Conservation (phyloP, 2,329 filamentous ascomycete species). For the Ophiostoma populinum region DNA sequence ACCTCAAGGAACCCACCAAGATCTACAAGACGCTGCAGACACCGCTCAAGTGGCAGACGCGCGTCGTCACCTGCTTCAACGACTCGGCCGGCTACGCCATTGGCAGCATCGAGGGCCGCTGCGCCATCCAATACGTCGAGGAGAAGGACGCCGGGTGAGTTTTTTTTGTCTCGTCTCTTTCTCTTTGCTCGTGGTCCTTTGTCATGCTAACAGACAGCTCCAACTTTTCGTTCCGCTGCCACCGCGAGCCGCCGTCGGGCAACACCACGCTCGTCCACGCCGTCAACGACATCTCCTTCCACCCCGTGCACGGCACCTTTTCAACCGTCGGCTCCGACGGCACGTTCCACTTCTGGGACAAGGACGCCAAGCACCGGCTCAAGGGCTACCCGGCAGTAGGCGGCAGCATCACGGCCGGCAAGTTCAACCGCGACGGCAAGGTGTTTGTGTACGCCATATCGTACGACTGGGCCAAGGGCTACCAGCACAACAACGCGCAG, state of each 20-base stretch:
- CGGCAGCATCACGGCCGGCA: slow-evolving; percentile 75
- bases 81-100: slow-evolving; percentile 87
- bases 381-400: slow-evolving; percentile 77
- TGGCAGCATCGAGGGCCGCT: slow-evolving; percentile 90
- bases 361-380: slow-evolving; percentile 72
- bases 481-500: slow-evolving; percentile 60
- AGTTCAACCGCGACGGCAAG: slow-evolving; percentile 73
- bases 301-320: slow-evolving; percentile 94
- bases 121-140: slow-evolving; percentile 95
- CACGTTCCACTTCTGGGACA: slow-evolving; percentile 95
- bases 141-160: slow-evolving; percentile 66
- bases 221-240: slow-evolving; percentile 99
- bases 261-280: slow-evolving; percentile 81
- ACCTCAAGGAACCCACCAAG: slow-evolving; percentile 70
- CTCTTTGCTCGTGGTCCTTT: neutral
- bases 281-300: slow-evolving; percentile 95
- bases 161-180: neutral
- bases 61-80: slow-evolving; percentile 85
- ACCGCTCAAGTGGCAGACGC: slow-evolving; percentile 94
- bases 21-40: slow-evolving; percentile 96
- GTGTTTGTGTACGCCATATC: slow-evolving; percentile 82
- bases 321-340: slow-evolving; percentile 90
- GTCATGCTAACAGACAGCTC: slow-evolving; percentile 29
- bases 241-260: slow-evolving; percentile 61
- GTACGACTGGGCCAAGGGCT: slow-evolving; percentile 98